A percentile compares a stretch with the other conserved stretches of the same genome.
Conservation (phyloP, 2,329 filamentous ascomycete species). For the Niveomyces coronatus region DNA sequence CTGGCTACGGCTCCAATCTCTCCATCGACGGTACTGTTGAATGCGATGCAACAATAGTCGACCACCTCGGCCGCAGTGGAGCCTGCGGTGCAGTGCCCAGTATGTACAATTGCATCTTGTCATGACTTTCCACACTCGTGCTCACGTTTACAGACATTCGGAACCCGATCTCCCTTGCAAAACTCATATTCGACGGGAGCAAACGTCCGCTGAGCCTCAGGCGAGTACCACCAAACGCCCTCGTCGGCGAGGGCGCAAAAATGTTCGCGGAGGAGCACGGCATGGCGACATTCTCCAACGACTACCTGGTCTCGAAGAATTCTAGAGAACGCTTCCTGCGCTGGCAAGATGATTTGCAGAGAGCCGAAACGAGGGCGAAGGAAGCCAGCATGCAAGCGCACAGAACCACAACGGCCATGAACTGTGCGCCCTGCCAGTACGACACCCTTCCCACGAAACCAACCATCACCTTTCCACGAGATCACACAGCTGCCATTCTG, state of each 20-base stretch:
- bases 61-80: slow-evolving; percentile 83
- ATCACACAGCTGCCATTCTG: slow-evolving; percentile 45
- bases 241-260: slow-evolving; percentile 76
- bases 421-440: slow-evolving; percentile 22
- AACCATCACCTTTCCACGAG: slow-evolving; percentile 21
- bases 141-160: slow-evolving; percentile 56
- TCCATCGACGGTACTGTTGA: slow-evolving; percentile 85
- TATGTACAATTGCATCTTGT: slow-evolving; percentile 36
- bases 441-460: slow-evolving; percentile 22
- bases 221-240: slow-evolving; percentile 83
- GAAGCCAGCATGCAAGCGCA: slow-evolving; percentile 16
- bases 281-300: slow-evolving; percentile 62
- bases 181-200: slow-evolving; percentile 69
- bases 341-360: slow-evolving; percentile 66
- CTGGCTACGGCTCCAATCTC: slow-evolving; percentile 91
- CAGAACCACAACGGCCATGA: slow-evolving; percentile 11
- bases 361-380: slow-evolving; percentile 39
- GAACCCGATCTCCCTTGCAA: slow-evolving; percentile 84
- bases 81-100: slow-evolving; percentile 85
- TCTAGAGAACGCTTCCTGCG: slow-evolving; percentile 68
- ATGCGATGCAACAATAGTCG: slow-evolving; percentile 87
- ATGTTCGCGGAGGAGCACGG: slow-evolving; percentile 77
- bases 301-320: slow-evolving; percentile 68
- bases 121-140: slow-evolving; percentile 6
- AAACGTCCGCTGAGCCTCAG: slow-evolving; percentile 69